Evolutionary conservation across 2,329 filamentous ascomycete genomes (phyloP).

Genomic region (Fonsecaea monophora): DNA sequence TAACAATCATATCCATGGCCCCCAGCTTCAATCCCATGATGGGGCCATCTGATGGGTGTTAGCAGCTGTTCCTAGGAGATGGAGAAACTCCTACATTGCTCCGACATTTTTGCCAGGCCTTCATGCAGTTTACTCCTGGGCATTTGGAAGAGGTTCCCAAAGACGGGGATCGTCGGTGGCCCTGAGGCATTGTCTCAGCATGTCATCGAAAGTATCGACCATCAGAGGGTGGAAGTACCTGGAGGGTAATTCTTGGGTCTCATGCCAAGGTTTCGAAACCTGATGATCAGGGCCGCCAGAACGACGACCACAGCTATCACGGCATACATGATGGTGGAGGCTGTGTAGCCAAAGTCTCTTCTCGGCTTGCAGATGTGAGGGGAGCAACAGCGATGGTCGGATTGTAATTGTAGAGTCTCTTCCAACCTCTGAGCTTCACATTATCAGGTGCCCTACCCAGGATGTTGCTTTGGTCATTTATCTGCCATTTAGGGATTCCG

Average conservation of each 20-base stretch:
- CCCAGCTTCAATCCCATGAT: constrained; percentile 13
- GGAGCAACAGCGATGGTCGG: constrained; percentile 1
- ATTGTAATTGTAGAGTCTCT: constrained; percentile 7
- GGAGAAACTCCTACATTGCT: constrained; percentile 10
- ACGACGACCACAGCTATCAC: constrained; percentile 7
- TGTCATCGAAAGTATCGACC: not conserved
- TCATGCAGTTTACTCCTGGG: constrained; percentile 8
- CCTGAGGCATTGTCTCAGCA: constrained; percentile 2
- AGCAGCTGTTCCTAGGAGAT: constrained; percentile 8
- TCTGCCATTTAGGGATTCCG: constrained; percentile 12
- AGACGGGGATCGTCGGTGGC: constrained; percentile 4
- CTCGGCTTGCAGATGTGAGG: constrained; percentile 5
- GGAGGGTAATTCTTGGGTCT: constrained; percentile 20
- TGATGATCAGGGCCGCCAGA: constrained; percentile 6
- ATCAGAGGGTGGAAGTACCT: constrained; percentile 8
- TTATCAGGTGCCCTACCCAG: constrained; percentile 11
- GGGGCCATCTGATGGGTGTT: constrained; percentile 14
- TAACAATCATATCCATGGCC: constrained; percentile 1
- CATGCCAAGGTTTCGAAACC: constrained; percentile 15
- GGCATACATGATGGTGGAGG: constrained; percentile 9
- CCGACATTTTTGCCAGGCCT: constrained; percentile 5
- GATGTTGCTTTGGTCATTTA: constrained; percentile 8
- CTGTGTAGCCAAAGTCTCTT: not conserved
- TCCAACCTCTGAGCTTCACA: constrained; percentile 4
- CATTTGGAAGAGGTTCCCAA: constrained; percentile 16